A percentile compares a stretch with the other conserved stretches of the same genome.
Evolutionary conservation across 108 stramenopile genomes (phyloP).

Genomic region (Fistulifera solaris): DNA sequence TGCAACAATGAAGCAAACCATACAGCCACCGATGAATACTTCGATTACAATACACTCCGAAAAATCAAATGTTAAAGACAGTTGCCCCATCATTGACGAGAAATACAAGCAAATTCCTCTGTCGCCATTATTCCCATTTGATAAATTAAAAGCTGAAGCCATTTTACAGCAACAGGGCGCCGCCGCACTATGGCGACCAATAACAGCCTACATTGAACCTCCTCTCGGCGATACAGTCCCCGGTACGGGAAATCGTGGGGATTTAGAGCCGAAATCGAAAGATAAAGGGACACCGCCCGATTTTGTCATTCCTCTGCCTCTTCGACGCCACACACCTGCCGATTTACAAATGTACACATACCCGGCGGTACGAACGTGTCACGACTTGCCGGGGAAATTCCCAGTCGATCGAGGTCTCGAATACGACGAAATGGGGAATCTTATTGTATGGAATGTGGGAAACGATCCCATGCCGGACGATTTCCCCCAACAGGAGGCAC

Average conservation of each 20-base stretch:
- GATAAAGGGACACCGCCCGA: constrained; percentile 35
- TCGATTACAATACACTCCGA: too few species aligned
- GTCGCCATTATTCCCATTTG: background rate
- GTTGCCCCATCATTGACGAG: too few species aligned
- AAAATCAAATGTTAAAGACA: too few species aligned
- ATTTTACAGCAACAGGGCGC: background rate
- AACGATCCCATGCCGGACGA: constrained; percentile 29
- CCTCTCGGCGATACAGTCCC: constrained; percentile 42
- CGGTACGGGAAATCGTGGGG: constrained; percentile 29
- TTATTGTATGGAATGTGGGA: constrained; percentile 38
- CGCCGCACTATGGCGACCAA: constrained; percentile 3
- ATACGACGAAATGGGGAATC: constrained; percentile 13
- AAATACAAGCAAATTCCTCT: too few species aligned
- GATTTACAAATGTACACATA: constrained; percentile 27
- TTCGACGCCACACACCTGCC: constrained; percentile 38
- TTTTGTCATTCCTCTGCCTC: constrained; percentile 46
- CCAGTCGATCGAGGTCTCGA: constrained; percentile 51
- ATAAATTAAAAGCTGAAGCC: background rate
- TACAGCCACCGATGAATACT: too few species aligned
- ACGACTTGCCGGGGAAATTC: constrained; percentile 48
- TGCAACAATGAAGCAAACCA: too few species aligned
- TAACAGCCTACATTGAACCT: constrained; percentile 49
- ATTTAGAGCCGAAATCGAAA: constrained; percentile 23
- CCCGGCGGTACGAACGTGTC: constrained; percentile 34
- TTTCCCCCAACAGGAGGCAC: constrained; percentile 30